Conservation (phyloP, 2,329 filamentous ascomycete species). For the Cercospora berteroae region DNA sequence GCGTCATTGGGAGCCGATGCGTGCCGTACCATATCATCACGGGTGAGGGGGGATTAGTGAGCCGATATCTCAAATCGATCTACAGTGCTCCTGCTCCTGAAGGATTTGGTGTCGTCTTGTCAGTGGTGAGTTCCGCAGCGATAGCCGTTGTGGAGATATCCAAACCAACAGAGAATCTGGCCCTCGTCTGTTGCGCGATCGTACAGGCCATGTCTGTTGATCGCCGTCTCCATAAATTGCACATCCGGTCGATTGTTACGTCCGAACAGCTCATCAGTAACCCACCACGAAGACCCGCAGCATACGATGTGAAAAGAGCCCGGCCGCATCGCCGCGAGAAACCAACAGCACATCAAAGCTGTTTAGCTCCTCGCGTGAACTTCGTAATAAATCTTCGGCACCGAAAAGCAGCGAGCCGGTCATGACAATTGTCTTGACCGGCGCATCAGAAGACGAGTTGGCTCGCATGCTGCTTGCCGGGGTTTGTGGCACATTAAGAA, state of each 20-base stretch:
- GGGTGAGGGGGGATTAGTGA: neutral
- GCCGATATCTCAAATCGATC: neutral
- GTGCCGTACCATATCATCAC: neutral
- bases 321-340: neutral
- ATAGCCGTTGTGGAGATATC: neutral
- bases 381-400: slow-evolving; percentile 6
- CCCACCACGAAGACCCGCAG: neutral
- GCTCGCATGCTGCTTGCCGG: neutral
- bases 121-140: neutral
- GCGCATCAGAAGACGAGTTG: neutral
- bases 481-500: neutral
- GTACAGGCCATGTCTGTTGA: neutral
- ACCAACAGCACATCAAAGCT: neutral
- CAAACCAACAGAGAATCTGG: neutral
- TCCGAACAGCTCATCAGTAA: neutral
- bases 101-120: neutral
- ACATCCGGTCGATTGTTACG: neutral
- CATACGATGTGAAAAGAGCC: neutral
- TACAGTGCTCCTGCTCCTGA: neutral
- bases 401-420: neutral
- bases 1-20: neutral
- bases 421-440: neutral
- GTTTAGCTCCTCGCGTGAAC: slow-evolving; percentile 4
- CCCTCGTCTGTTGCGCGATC: neutral
- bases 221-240: neutral